Base-by-base conservation (phyloP, 2,329 filamentous ascomycete species). In the Beauveria caledonica region DNA sequence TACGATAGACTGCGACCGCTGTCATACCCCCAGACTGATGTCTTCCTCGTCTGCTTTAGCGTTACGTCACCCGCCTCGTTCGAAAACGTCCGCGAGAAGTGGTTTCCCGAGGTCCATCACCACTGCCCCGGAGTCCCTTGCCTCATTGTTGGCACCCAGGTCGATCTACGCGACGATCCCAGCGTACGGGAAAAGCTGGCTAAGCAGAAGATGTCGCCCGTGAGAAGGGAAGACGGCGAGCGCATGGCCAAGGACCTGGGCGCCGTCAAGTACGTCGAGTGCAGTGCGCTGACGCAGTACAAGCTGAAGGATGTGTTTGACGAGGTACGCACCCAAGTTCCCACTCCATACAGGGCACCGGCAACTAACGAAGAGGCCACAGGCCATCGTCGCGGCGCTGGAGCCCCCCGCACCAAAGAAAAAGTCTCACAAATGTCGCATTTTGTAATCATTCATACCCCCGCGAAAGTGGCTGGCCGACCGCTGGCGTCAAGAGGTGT, bases 291-390 rank as follows among this genome's bases (percentile, higher is more conserved):
- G 74, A 97, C 94, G 64, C 94, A 99, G 80, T 97, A 92, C 79
- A 97, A 97, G 78, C 79, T 99, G 66, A 99, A 99, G 82, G 94
- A 97, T 72, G 94, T 99, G 19, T 99, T 99, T 76, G 94, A 99
- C 71, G 94, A 97, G 89, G 92, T 96, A 83, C 71, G 54, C 52
- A 5, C 36, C 19, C 29, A 44, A 25, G 39, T 27, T 29, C 60
- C 11, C 10, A 17, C 39, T 17, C 25, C n/a, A 15, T 7, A 10
- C 21, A 23, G 19, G 10, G 36, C 46, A 27, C 11, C 39, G 9
- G 25, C 45, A 45, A 23, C 54, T 57, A 50, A 57, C 21, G 13
- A 39, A 29, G n/a, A 56, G n/a, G 17, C 57, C 49, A 60, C 64
- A 96, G 92, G 93, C 93, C 29, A 97, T 97, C 69, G 93, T 97